Evolutionary conservation across 805 yeast species (phyloP).

Genomic region (Myxozyma mucilagina): DNA sequence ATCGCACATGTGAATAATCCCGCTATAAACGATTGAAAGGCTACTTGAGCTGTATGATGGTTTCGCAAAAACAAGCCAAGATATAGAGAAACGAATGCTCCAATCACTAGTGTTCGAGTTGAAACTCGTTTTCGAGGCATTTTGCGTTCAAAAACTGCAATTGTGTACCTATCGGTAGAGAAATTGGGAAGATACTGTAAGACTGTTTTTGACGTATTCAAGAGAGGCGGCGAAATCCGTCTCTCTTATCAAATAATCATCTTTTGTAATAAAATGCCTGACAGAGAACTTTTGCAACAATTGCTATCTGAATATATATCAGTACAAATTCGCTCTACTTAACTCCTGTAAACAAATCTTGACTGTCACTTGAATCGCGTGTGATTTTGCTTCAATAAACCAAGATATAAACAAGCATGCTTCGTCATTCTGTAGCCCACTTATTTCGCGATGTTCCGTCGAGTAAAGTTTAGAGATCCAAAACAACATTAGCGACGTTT

Average conservation of each 20-base stretch:
- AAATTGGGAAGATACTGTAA: neutral
- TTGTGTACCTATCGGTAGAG: neutral
- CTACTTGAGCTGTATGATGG: slow-evolving; percentile 24
- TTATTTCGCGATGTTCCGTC: no score
- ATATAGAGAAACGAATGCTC: slow-evolving; percentile 9
- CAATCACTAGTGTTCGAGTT: neutral
- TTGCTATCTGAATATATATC: neutral
- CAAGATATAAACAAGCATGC: no score
- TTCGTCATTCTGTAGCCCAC: no score
- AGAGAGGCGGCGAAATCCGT: neutral
- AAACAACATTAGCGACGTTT: no score
- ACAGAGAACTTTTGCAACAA: neutral
- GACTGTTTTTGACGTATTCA: neutral
- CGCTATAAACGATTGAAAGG: slow-evolving; percentile 19
- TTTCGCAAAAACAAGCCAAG: slow-evolving; percentile 16
- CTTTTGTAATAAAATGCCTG: neutral
- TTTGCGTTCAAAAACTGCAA: neutral
- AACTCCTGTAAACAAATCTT: no score
- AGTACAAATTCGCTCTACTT: neutral
- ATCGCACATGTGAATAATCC: slow-evolving; percentile 19
- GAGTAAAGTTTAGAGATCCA: no score
- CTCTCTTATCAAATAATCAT: slow-evolving; percentile 5
- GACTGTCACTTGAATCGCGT: no score
- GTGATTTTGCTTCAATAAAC: no score
- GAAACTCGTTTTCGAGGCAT: slow-evolving; percentile 5